Evolutionary conservation across 179 eudicot genomes (phyloP).

Genomic region (Heliamphora pulchella): DNA sequence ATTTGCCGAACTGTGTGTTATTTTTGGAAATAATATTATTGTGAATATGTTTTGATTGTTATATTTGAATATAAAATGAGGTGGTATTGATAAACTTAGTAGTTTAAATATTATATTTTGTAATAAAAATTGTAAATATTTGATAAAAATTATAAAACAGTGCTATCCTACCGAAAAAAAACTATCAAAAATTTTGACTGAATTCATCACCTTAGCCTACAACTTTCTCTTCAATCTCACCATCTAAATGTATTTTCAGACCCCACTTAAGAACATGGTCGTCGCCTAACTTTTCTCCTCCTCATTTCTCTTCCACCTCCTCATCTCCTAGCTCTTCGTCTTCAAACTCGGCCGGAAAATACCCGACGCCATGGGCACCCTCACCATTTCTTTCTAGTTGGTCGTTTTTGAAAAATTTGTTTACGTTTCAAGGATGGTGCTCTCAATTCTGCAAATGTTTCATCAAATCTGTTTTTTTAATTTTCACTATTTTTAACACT

Average conservation of each 20-base stretch:
- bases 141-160: no score
- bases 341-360: slow-evolving; percentile 35
- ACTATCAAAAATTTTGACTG: no score
- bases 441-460: slow-evolving; percentile 57
- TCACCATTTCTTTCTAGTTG: slow-evolving; percentile 35
- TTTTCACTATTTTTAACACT: no score
- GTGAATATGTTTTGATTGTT: no score
- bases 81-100: no score
- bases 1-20: no score
- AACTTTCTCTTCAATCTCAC: slow-evolving; percentile 45
- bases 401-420: slow-evolving; percentile 38
- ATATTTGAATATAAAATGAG: no score
- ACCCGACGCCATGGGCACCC: slow-evolving; percentile 53
- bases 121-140: no score
- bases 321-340: slow-evolving; percentile 60
- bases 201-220: slow-evolving; percentile 47
- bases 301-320: slow-evolving; percentile 38
- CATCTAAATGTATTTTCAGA: slow-evolving; percentile 69
- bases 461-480: slow-evolving; percentile 37
- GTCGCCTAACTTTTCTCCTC: slow-evolving; percentile 43
- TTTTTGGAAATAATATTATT: no score
- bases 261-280: slow-evolving; percentile 63
- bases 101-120: no score
- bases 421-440: slow-evolving; percentile 61
- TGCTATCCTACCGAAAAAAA: no score